A percentile compares a stretch with the other conserved stretches of the same genome.
These are phyloP conservation scores for Spergularia marina DNA, from an alignment of 148 eudicot genomes.

Conservation along the genomic window DNA sequence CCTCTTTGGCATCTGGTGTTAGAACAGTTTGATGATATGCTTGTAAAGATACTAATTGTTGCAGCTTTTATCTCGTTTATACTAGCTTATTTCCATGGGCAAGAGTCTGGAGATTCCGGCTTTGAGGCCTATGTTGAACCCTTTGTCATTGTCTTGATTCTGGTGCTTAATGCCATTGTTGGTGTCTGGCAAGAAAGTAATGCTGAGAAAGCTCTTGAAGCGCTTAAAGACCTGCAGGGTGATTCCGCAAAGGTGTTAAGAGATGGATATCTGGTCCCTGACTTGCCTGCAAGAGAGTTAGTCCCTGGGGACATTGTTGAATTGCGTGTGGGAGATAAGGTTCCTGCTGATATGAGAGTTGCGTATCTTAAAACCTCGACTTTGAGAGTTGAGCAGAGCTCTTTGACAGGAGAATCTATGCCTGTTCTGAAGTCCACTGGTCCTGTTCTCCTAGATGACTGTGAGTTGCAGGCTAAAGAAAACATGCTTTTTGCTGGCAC, in stretches of 20 bases:
- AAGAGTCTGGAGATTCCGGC: slow-evolving; percentile 49
- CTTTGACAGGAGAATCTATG: slow-evolving; percentile 81
- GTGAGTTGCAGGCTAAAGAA: slow-evolving; percentile 78
- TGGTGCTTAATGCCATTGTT: slow-evolving; percentile 70
- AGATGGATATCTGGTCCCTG: slow-evolving; percentile 61
- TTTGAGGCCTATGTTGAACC: slow-evolving; percentile 74
- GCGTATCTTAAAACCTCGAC: slow-evolving; percentile 62
- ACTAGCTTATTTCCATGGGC: slow-evolving; percentile 56
- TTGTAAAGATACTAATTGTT: slow-evolving; percentile 63
- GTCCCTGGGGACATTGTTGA: slow-evolving; percentile 89
- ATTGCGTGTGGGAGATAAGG: slow-evolving; percentile 73
- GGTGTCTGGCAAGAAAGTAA: slow-evolving; percentile 94
- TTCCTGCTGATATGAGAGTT: slow-evolving; percentile 82
- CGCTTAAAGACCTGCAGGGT: slow-evolving; percentile 75
- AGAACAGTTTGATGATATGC: slow-evolving; percentile 79
- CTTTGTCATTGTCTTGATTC: slow-evolving; percentile 60
- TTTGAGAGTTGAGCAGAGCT: slow-evolving; percentile 74
- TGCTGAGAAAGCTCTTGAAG: slow-evolving; percentile 86
- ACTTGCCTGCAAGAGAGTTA: slow-evolving; percentile 72
- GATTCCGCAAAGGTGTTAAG: slow-evolving; percentile 66
- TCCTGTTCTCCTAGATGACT: slow-evolving; percentile 47
- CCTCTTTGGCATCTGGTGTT: slow-evolving; percentile 73
- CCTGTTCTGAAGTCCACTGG: slow-evolving; percentile 60
- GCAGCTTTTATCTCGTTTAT: slow-evolving; percentile 76
- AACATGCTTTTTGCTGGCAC: slow-evolving; percentile 89